Conservation (phyloP, 768 basidiomycete genomes). For the Agrocybe pediades region DNA sequence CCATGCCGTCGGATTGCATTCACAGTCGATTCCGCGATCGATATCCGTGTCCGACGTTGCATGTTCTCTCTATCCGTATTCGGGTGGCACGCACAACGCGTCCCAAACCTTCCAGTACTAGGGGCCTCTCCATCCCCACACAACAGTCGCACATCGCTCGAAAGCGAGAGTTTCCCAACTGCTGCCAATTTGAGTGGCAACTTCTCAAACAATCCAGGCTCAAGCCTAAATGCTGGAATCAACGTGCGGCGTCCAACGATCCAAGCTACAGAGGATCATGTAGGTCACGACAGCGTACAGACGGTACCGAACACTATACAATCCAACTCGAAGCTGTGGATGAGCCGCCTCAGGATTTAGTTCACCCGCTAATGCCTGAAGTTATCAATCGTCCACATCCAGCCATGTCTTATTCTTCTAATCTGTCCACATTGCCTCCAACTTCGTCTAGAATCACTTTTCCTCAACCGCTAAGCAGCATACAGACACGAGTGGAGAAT, state of each 20-base stretch:
- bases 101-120: constrained; percentile 23
- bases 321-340: too few species aligned
- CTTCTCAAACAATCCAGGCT: neutral
- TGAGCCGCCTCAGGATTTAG: too few species aligned
- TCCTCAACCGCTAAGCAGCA: neutral
- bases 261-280: too few species aligned
- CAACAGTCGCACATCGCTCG: constrained; percentile 13
- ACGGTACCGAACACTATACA: too few species aligned
- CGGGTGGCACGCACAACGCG: constrained; percentile 17
- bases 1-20: too few species aligned
- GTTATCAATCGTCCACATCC: too few species aligned
- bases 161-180: constrained; percentile 1
- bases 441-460: neutral
- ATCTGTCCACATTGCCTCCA: neutral
- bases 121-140: constrained; percentile 8
- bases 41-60: constrained; percentile 6
- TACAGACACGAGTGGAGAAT: neutral
- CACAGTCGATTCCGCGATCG: neutral
- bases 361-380: too few species aligned
- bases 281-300: too few species aligned
- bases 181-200: neutral
- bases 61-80: constrained; percentile 23
- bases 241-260: too few species aligned
- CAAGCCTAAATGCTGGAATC: too few species aligned
- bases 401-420: neutral